Base-by-base conservation (phyloP, 257 asterid species). In the Hygrophila difformis region DNA sequence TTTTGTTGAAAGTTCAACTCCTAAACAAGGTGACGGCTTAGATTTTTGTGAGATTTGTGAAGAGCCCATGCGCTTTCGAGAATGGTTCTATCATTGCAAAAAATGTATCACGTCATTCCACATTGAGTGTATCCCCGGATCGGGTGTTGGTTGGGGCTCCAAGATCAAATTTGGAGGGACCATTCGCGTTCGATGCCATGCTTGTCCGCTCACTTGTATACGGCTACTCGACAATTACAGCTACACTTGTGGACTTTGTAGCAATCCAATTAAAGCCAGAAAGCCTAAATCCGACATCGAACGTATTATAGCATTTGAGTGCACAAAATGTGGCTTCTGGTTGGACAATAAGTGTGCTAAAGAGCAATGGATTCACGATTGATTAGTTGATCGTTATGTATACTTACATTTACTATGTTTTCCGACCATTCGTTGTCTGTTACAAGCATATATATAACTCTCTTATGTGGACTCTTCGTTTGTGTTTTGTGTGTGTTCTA, bases 31-130 rank as follows among this genome's bases (percentile, higher is more conserved):
- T 45, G 1, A 34, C 4, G 1, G 13, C 17, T 1, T 19, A 22
- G 13, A 56, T 1, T 35, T 56, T 12, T 56, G 62, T 14, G 62
- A 45, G 54, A 26, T 56, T 8, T 46, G 54, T 39, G 54, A 56
- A 37, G 2, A 15, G 10, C n/a, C 4, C 18, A 21, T 56, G 0
- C 6, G 12, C 0, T 3, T 4, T 3, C 2, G 0, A 0, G 0
- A 8, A 14, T 47, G 63, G 63, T 38, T 29, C 62, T 56, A 56
- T 38, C n/a, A 26, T 26, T 56, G 62, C 39, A 24, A 15, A 5
- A 0, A 15, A 5, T 56, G 62, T 8, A 47, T 44, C 15, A 37
- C 35, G 14, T 56, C 38, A 2, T 36, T 56, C 5, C 62, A 45
- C 39, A 1, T 13, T n/a, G 6, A 3, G 0, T 55, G 61, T 37